These are phyloP conservation scores for Articulospora tetracladia DNA, from an alignment of 495 filamentous ascomycete genomes.

Conservation along the genomic window DNA sequence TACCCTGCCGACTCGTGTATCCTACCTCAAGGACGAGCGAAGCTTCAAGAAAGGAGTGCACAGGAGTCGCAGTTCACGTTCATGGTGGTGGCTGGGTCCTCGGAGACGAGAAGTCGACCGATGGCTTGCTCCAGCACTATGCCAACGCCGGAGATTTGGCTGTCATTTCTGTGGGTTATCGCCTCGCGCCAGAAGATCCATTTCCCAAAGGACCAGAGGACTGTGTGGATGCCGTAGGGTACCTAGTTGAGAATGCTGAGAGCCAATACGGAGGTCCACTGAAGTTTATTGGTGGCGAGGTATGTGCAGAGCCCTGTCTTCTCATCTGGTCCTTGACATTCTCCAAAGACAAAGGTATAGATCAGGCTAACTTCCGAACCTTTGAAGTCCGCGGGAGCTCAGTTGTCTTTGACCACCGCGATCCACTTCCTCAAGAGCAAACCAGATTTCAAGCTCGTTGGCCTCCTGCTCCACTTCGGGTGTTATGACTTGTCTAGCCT, in stretches of 20 bases:
- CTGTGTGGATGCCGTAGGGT: conserved; percentile 46
- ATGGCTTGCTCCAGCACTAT: conserved; percentile 34
- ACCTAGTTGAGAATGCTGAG: conserved; percentile 41
- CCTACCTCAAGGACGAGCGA: conserved; percentile 23
- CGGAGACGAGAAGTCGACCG: conserved; percentile 26
- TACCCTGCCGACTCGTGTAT: conserved; percentile 44
- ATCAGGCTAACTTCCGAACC: not conserved
- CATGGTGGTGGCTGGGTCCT: conserved; percentile 50
- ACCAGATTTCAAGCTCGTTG: conserved; percentile 34
- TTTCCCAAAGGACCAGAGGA: conserved; percentile 50
- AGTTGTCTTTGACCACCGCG: conserved; percentile 39
- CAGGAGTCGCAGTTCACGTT: conserved; percentile 47
- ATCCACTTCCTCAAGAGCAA: conserved; percentile 39
- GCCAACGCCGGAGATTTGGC: conserved; percentile 39
- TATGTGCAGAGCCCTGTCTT: conserved; percentile 21
- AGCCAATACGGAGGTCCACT: conserved; percentile 37
- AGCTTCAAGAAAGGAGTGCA: conserved; percentile 32
- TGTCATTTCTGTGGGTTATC: conserved; percentile 53
- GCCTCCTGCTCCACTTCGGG: conserved; percentile 45
- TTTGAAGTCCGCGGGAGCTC: conserved; percentile 40
- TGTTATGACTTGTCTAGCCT: conserved; percentile 40
- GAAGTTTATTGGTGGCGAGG: conserved; percentile 32
- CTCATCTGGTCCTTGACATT: too few relatives aligned
- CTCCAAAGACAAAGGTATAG: not conserved
- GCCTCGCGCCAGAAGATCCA: conserved; percentile 55